Evolutionary conservation across 768 basidiomycete genomes (phyloP), one percentile per base, ranked within the genome.

Genomic region (Collybiopsis confluens): DNA sequence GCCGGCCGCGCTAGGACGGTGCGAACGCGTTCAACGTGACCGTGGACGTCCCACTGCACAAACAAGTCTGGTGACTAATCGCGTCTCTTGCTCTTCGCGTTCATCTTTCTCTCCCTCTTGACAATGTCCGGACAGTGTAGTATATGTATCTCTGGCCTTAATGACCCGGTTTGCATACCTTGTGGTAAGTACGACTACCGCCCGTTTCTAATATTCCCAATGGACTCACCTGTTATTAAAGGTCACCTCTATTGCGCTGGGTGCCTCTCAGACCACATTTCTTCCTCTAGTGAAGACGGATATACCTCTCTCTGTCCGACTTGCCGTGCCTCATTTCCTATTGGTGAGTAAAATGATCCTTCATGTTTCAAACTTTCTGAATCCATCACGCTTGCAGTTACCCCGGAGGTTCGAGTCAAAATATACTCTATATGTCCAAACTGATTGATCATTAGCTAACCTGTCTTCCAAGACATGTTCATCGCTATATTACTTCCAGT

Each of bases 201-300:
- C n/a, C 10, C 27, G 26, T 10, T 30, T 20, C 15, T 35, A 11
- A 36, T n/a, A n/a, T n/a, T n/a, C n/a, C n/a, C 38, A 20, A 23
- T 56, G 51, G 18, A 30, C 16, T 36, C 36, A 50, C 24, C n/a
- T n/a, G n/a, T 16, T 21, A 20, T 4, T 30, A 26, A 40, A 87
- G 85, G 85, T 18, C 85, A 87, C 58, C 68, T 87, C 13, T 82
- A 82, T 62, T 87, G 85, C 65, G 74, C 75, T 54, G 67, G 69
- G 15, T 87, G 85, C 57, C 70, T 87, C n/a, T 66, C 69, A 2
- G 67, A 65, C 43, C 64, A 74, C 46, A 71, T 75, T n/a, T 58
- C 63, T 0, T 67, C 70, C 9, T 58, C 61, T 10, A 66, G 68
- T 46, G 41, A 52, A 33, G 65, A 68, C 37, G 64, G 62, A 1